These are phyloP conservation scores for Trichocomaceae sp. DNA, from an alignment of 2,329 filamentous ascomycete genomes.

Conservation along the genomic window DNA sequence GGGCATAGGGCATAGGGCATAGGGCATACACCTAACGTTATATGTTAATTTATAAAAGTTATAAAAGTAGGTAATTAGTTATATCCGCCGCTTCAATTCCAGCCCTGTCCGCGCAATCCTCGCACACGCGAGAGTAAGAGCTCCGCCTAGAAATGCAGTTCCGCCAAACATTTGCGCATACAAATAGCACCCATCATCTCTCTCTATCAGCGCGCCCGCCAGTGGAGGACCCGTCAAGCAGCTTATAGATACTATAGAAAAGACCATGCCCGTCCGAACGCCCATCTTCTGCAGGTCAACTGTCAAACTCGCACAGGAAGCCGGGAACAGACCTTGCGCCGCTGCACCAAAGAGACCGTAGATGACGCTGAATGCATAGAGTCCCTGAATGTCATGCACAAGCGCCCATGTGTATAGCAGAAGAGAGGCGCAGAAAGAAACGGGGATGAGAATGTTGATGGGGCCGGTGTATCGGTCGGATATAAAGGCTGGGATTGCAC, in stretches of 20 bases:
- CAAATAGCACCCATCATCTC: constrained; percentile 40
- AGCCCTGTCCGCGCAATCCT: too few species aligned
- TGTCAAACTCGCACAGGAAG: too few species aligned
- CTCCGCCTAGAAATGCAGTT: too few species aligned
- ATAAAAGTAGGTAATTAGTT: too few species aligned
- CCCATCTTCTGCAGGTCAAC: constrained; percentile 50
- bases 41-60: too few species aligned
- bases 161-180: constrained; percentile 43
- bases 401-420: neutral
- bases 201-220: constrained; percentile 46
- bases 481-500: neutral
- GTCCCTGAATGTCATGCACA: neutral
- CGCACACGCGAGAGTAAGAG: too few species aligned
- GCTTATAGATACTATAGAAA: constrained; percentile 49
- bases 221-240: constrained; percentile 50
- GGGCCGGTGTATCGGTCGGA: constrained; percentile 5
- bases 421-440: constrained; percentile 1
- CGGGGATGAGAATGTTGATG: neutral
- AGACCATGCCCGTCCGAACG: constrained; percentile 50
- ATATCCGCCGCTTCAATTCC: too few species aligned
- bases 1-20: too few species aligned
- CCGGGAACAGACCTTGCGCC: constrained; percentile 19
- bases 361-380: too few species aligned
- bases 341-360: constrained; percentile 6
- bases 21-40: too few species aligned